Evolutionary conservation across 164 flowering plant species (phyloP).

Genomic region (Nymphaea colorata): DNA sequence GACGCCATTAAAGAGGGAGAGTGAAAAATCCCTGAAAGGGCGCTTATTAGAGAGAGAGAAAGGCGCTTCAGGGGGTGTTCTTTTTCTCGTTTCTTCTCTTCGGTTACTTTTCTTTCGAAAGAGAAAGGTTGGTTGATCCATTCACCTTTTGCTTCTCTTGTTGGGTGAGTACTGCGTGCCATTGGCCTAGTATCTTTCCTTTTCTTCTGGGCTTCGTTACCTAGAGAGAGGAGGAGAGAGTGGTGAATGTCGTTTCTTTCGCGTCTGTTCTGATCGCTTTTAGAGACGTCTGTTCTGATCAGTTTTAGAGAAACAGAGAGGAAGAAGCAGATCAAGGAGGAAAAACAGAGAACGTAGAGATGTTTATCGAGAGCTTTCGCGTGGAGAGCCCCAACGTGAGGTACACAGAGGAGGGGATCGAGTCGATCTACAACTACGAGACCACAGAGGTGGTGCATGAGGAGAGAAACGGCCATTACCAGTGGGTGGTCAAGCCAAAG

Average conservation of each 20-base stretch:
- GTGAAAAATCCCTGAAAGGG: not conserved
- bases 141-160: no score
- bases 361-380: constrained; percentile 83
- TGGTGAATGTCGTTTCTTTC: not conserved
- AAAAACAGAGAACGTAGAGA: no score
- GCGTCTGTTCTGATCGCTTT: not conserved
- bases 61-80: not conserved
- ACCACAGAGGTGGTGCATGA: constrained; percentile 95
- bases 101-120: no score
- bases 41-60: not conserved
- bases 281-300: not conserved
- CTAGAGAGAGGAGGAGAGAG: not conserved
- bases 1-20: not conserved
- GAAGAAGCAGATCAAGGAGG: constrained; percentile 8
- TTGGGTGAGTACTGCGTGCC: no score
- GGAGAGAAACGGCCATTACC: constrained; percentile 59
- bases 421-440: constrained; percentile 69
- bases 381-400: constrained; percentile 87
- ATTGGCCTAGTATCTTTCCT: no score
- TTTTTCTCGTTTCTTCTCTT: no score
- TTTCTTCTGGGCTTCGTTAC: not conserved
- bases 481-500: constrained; percentile 93
- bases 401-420: constrained; percentile 74
- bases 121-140: no score
- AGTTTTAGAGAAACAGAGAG: not conserved